A percentile compares a stretch with the other conserved stretches of the same genome.
Conservation (phyloP, 163 green algal genomes). For the Prototheca cutis region DNA sequence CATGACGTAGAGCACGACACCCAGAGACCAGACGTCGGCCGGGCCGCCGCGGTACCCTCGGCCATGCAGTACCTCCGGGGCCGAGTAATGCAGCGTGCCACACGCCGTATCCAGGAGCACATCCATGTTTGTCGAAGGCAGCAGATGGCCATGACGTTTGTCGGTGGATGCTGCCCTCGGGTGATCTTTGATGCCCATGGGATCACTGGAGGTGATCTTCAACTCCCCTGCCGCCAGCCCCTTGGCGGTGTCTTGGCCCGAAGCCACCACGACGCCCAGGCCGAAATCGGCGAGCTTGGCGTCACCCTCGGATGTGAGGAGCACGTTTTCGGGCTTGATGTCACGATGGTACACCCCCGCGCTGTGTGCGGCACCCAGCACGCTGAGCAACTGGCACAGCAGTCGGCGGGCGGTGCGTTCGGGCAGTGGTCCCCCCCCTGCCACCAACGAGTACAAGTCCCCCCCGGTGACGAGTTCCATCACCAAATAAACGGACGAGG, state of each 20-base stretch:
- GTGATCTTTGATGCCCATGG: no score
- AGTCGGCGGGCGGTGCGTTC: slow-evolving; percentile 17
- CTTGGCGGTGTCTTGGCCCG: no score
- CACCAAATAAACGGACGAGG: slow-evolving; percentile 39
- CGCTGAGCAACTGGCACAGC: slow-evolving; percentile 36
- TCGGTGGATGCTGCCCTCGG: no score
- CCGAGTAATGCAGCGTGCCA: slow-evolving; percentile 48
- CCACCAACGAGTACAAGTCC: slow-evolving; percentile 50
- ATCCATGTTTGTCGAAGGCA: no score
- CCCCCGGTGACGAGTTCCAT: slow-evolving; percentile 52
- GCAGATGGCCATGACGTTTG: no score
- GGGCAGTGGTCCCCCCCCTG: slow-evolving; percentile 33
- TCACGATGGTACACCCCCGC: slow-evolving; percentile 48
- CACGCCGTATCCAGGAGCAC: slow-evolving; percentile 35
- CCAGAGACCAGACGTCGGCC: slow-evolving; percentile 35
- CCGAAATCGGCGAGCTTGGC: slow-evolving; percentile 80
- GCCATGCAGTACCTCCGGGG: slow-evolving; percentile 31
- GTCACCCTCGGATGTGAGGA: slow-evolving; percentile 49
- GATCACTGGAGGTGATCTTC: no score
- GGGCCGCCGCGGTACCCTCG: slow-evolving; percentile 18
- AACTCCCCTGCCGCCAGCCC: no score
- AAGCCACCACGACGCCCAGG: slow-evolving; percentile 34
- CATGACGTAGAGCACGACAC: slow-evolving; percentile 38
- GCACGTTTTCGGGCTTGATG: slow-evolving; percentile 81
- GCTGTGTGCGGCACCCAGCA: slow-evolving; percentile 33